Evolutionary conservation across 2,329 filamentous ascomycete species (phyloP).

Genomic region (Acrocalymma vagum): DNA sequence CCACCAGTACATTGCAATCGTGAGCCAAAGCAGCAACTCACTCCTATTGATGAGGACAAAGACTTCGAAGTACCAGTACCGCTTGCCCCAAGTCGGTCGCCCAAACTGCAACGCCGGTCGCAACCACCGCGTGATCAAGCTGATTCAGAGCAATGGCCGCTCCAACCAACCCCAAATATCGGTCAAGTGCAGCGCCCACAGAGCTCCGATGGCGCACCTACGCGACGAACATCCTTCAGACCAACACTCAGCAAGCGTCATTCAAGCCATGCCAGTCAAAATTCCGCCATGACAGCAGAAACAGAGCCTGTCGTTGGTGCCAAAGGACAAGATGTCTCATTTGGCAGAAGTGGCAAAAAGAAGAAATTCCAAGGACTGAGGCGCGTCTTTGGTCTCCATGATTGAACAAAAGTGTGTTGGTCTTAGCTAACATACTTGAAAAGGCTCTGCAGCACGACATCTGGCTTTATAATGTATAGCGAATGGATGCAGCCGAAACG

Average conservation of each 20-base stretch:
- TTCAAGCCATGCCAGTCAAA: conserved; percentile 29
- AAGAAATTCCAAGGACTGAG: conserved; percentile 75
- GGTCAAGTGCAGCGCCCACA: conserved; percentile 34
- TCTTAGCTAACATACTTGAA: conserved; percentile 20
- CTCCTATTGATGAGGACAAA: conserved; percentile 45
- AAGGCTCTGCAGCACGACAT: conserved; percentile 3
- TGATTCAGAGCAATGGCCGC: conserved; percentile 54
- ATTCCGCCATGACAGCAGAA: conserved; percentile 28
- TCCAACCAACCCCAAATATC: conserved; percentile 46
- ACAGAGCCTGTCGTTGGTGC: conserved; percentile 34
- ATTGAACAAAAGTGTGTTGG: conserved; percentile 50
- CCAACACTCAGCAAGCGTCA: conserved; percentile 33
- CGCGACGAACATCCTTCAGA: conserved; percentile 30
- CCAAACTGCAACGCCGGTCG: conserved; percentile 59
- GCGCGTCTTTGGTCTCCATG: conserved; percentile 69
- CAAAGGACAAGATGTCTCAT: conserved; percentile 28
- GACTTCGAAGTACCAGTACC: conserved; percentile 33
- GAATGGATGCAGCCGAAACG: no score
- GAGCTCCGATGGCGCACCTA: conserved; percentile 38
- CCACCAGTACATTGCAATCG: conserved; percentile 38
- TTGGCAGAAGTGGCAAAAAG: conserved; percentile 54
- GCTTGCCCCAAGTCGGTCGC: conserved; percentile 35
- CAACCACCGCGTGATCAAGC: no score
- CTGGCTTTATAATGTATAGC: no score
- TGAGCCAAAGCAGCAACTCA: conserved; percentile 33